phyloP scores from a whole-genome alignment of 805 yeast species.

The Zygoascus biomembranicola region DNA sequence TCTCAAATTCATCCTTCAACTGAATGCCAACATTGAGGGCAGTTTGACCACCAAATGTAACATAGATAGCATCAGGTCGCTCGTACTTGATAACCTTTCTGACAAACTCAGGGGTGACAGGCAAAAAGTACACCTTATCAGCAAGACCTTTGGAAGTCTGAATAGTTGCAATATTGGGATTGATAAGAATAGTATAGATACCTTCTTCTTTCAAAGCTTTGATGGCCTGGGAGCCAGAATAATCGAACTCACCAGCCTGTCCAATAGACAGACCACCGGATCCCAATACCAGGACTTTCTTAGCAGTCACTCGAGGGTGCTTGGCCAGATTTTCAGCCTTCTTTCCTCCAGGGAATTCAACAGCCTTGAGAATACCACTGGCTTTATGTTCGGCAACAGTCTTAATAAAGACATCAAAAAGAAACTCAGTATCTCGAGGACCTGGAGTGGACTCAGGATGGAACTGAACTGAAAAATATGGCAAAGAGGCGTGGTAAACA shows the following conservation, averaged over 20 bases:
- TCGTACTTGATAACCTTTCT: constrained; percentile 92
- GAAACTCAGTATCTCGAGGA: constrained; percentile 96
- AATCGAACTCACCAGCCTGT: constrained; percentile 99
- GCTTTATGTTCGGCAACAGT: constrained; percentile 51
- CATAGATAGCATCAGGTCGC: constrained; percentile 93
- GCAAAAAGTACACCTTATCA: constrained; percentile 94
- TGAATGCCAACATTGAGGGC: constrained; percentile 94
- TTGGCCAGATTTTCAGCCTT: constrained; percentile 63
- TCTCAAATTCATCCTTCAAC: constrained; percentile 89
- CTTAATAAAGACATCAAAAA: constrained; percentile 86
- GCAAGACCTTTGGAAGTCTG: constrained; percentile 98
- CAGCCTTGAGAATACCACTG: constrained; percentile 52
- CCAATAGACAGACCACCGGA: constrained; percentile 98
- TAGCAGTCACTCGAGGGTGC: constrained; percentile 72
- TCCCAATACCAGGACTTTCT: constrained; percentile 90
- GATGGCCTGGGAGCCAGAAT: constrained; percentile 98
- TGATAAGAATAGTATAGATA: constrained; percentile 88
- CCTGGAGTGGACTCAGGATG: constrained; percentile 99
- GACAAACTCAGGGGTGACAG: constrained; percentile 95
- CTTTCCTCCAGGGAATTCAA: constrained; percentile 86
- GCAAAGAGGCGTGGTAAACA: constrained; percentile 80
- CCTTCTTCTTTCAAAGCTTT: constrained; percentile 98
- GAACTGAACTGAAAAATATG: constrained; percentile 95
- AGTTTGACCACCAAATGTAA: constrained; percentile 98
- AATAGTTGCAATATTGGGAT: constrained; percentile 97